Percentiles rank a stretch among this genome's conserved stretches.
Conservation (phyloP, 2,329 filamentous ascomycete genomes). For the Xylariaceae sp. region DNA sequence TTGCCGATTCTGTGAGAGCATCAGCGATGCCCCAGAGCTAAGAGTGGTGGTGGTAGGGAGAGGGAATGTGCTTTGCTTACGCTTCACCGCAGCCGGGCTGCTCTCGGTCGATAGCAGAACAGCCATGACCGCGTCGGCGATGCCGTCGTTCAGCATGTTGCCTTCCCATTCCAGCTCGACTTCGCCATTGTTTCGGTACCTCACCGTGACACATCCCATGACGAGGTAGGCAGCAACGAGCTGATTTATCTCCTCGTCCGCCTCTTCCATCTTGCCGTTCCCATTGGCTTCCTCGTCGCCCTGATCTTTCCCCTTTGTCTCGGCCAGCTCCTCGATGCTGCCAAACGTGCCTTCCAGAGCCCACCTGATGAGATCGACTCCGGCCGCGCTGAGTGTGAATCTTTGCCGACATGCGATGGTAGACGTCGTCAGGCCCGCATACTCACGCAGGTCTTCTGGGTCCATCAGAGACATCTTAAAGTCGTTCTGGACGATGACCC, state of each 20-base stretch:
- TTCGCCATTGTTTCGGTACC: conserved; percentile 67
- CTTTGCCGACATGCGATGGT: conserved; percentile 90
- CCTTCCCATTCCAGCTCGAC: conserved; percentile 95
- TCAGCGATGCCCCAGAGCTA: conserved; percentile 8
- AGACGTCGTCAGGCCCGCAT: conserved; percentile 92
- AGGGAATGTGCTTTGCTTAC: conserved; percentile 40
- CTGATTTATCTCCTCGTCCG: conserved; percentile 56
- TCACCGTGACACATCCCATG: conserved; percentile 87
- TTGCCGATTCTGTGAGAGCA: conserved; percentile 44
- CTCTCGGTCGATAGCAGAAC: conserved; percentile 88
- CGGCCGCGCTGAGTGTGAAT: conserved; percentile 78
- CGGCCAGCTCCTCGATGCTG: conserved; percentile 62
- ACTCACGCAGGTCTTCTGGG: conserved; percentile 90
- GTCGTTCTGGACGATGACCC: conserved; percentile 93
- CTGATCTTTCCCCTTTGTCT: conserved; percentile 39
- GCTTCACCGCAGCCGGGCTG: conserved; percentile 88
- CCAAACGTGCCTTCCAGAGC: conserved; percentile 92
- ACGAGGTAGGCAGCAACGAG: conserved; percentile 56
- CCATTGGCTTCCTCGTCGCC: conserved; percentile 26
- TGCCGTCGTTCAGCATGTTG: conserved; percentile 94
- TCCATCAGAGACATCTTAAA: conserved; percentile 98
- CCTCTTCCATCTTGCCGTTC: conserved; percentile 40
- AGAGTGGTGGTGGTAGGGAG: neutral
- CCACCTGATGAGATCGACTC: conserved; percentile 88
- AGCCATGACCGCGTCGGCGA: conserved; percentile 94